Evolutionary conservation across 1,139 yeast genomes (phyloP).

Genomic region (Spathaspora sp.): DNA sequence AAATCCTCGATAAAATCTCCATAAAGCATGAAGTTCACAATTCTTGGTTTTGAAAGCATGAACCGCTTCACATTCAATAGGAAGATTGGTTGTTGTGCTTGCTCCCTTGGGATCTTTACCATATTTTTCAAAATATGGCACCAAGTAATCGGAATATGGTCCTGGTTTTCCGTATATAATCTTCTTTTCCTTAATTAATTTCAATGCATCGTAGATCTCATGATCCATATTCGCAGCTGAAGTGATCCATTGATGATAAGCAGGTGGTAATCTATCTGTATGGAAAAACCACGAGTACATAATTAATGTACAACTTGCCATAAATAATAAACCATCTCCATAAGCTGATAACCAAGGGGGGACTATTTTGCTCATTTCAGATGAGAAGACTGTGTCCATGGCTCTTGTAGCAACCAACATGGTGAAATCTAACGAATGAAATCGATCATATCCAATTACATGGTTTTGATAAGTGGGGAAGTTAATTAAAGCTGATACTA

Average conservation of each 20-base stretch:
- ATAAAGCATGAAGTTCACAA: slow-evolving; percentile 40
- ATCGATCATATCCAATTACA: slow-evolving; percentile 28
- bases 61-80: slow-evolving; percentile 30
- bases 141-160: slow-evolving; percentile 21
- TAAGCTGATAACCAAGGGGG: slow-evolving; percentile 15
- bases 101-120: slow-evolving; percentile 27
- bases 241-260: slow-evolving; percentile 40
- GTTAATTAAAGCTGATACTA: slow-evolving; percentile 25
- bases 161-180: slow-evolving; percentile 27
- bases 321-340: slow-evolving; percentile 33
- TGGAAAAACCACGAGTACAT: slow-evolving; percentile 39
- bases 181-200: slow-evolving; percentile 22
- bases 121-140: slow-evolving; percentile 26
- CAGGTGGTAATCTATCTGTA: slow-evolving; percentile 34
- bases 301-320: slow-evolving; percentile 28
- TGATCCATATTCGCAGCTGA: slow-evolving; percentile 43
- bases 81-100: slow-evolving; percentile 19
- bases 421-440: slow-evolving; percentile 34
- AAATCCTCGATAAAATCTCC: slow-evolving; percentile 38
- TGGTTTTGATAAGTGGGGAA: slow-evolving; percentile 34
- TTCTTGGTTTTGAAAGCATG: slow-evolving; percentile 34
- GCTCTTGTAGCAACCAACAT: slow-evolving; percentile 38
- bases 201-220: slow-evolving; percentile 25
- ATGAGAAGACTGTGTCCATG: slow-evolving; percentile 31
- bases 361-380: slow-evolving; percentile 20